Evolutionary conservation across 2,329 filamentous ascomycete genomes (phyloP), one percentile per base, ranked within the genome.

Genomic region (Clarireedia sp.): DNA sequence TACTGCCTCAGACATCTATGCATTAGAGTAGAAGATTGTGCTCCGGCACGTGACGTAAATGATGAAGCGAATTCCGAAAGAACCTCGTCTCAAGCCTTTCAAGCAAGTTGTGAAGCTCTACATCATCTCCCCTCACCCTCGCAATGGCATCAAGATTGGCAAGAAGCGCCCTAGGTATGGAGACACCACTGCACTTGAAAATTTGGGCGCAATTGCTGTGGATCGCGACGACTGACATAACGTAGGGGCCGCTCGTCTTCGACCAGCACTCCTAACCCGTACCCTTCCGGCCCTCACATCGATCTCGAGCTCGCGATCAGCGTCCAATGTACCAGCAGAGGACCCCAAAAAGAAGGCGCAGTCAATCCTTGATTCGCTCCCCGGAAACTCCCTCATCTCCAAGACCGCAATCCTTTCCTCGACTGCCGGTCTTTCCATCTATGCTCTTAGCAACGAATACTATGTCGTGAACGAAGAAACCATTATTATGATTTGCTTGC

Each of bases 391-490:
- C 71, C 79, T 96, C 63, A 78, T 95, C 71, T 95, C 90, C 75
- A 99, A 99, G 86, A 90, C 90, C 66, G 94, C 94, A 70, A 92
- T 96, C 72, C 87, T 99, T 69, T 97, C 92, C 71, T 91, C 90
- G 68, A 86, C 87, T 63, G 89, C 94, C 69, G 92, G 88, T 77
- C 76, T 95, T 67, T 91, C 89, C 69, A 82, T 95, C 74, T 95
- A 94, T 72, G 94, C 90, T 70, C 90, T 99, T 77, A 95, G 89
- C 85, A 99, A 95, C 78, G 94, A 99, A 83, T 90, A 97, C 80
- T 97, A 96, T 77, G 90, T 99, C 73, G 82, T 99, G 77, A 99
- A 99, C 79, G 94, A 99, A 82, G 94, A 99, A 81, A 88, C 91
- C 62, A 88, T 99, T 71, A 89, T 95, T 70, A 89, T 89, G 64